Conservation (phyloP, 345 rosid species). For the Theobroma cacao region DNA sequence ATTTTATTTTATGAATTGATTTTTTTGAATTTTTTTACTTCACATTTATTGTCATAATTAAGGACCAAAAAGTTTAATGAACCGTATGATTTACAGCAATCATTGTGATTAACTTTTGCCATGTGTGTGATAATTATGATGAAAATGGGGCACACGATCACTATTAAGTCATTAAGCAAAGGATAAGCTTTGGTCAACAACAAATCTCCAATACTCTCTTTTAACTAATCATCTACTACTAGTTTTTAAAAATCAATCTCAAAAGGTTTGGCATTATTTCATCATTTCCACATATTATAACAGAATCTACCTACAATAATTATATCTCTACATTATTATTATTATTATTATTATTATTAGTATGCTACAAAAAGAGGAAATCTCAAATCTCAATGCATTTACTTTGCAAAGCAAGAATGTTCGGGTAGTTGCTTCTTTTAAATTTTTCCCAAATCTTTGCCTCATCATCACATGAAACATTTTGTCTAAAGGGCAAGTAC, state of each 20-base stretch:
- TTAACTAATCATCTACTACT: too few species aligned
- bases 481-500: too few species aligned
- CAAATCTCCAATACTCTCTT: too few species aligned
- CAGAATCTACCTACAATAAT: neutral
- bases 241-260: neutral
- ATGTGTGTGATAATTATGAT: neutral
- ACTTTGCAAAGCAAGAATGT: neutral
- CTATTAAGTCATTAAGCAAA: neutral
- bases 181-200: neutral
- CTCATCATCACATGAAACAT: too few species aligned
- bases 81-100: neutral
- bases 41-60: too few species aligned
- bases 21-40: too few species aligned
- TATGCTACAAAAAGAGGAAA: neutral
- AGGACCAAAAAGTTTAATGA: neutral
- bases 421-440: neutral
- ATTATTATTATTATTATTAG: too few species aligned
- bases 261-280: neutral
- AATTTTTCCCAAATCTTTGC: neutral
- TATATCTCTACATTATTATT: too few species aligned
- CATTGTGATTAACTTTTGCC: neutral
- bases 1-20: too few species aligned
- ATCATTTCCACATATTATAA: neutral
- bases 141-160: neutral
- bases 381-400: neutral